Conservation (phyloP, 129 eudicot species). For the Escallonia herrerae region DNA sequence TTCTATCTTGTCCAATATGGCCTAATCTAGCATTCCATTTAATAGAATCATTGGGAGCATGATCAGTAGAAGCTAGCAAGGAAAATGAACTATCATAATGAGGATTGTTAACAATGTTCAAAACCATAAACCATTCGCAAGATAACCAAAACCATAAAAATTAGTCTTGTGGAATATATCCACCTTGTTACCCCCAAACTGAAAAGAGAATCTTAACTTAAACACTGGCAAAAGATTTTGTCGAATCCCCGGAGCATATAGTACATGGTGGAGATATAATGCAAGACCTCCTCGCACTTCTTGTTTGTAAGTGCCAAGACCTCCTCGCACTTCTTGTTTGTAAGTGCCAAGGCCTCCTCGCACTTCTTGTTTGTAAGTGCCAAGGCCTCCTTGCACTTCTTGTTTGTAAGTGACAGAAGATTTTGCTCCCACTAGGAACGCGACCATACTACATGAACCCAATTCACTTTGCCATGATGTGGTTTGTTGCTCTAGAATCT, state of each 20-base stretch:
- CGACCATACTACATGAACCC: neutral
- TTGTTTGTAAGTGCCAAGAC: neutral
- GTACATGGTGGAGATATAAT: neutral
- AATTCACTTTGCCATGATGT: neutral
- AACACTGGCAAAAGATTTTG: neutral
- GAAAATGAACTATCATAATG: neutral
- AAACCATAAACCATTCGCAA: too few relatives aligned
- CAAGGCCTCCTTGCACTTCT: neutral
- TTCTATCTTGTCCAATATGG: neutral
- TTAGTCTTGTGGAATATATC: too few relatives aligned
- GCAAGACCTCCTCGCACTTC: neutral
- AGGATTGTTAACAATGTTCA: neutral
- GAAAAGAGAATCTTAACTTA: neutral
- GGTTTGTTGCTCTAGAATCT: neutral
- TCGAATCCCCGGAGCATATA: neutral
- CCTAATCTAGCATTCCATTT: neutral
- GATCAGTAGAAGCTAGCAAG: neutral
- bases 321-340: neutral
- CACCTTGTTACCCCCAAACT: neutral
- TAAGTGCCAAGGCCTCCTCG: neutral
- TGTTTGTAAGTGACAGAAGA: neutral
- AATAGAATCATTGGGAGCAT: neutral
- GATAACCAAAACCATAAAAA: too few relatives aligned
- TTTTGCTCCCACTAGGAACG: neutral
- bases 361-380: neutral